Conservation (phyloP, 2,329 filamentous ascomycete species). For the Microdochium nivale region DNA sequence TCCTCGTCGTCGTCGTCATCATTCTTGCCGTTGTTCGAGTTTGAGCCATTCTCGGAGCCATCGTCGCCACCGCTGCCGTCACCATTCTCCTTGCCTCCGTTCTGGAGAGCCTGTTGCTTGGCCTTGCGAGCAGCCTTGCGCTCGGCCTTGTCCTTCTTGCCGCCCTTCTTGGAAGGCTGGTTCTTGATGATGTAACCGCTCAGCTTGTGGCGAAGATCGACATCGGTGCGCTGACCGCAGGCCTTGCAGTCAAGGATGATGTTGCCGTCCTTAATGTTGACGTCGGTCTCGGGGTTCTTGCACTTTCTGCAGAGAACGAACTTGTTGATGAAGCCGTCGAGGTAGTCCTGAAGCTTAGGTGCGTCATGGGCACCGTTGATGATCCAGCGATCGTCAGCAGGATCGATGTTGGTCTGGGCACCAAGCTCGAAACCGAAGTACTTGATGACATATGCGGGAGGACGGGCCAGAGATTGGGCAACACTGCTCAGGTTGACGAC, state of each 20-base stretch:
- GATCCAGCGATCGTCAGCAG: slow-evolving; percentile 97
- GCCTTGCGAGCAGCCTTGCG: slow-evolving; percentile 87
- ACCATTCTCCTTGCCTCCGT: slow-evolving; percentile 43
- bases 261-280: slow-evolving; percentile 85
- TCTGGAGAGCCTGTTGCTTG: slow-evolving; percentile 61
- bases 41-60: slow-evolving; percentile 52
- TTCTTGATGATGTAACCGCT: slow-evolving; percentile 97
- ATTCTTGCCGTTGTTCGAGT: slow-evolving; percentile 38
- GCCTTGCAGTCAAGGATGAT: slow-evolving; percentile 98
- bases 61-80: slow-evolving; percentile 57
- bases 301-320: slow-evolving; percentile 99
- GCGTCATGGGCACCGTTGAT: slow-evolving; percentile 98
- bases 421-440: slow-evolving; percentile 99
- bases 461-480: slow-evolving; percentile 83
- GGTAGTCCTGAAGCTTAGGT: slow-evolving; percentile 91
- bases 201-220: slow-evolving; percentile 90
- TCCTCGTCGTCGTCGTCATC: slow-evolving; percentile 49
- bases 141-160: slow-evolving; percentile 88
- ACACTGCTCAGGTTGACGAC: slow-evolving; percentile 95
- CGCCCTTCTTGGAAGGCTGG: slow-evolving; percentile 83
- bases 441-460: slow-evolving; percentile 94
- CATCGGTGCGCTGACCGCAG: slow-evolving; percentile 85
- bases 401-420: slow-evolving; percentile 96
- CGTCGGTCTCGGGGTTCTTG: slow-evolving; percentile 98
- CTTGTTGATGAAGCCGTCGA: slow-evolving; percentile 96